Percentiles rank a stretch among this genome's conserved stretches.
phyloP scores from a whole-genome alignment of 805 yeast species.

The Saturnispora bothae region DNA sequence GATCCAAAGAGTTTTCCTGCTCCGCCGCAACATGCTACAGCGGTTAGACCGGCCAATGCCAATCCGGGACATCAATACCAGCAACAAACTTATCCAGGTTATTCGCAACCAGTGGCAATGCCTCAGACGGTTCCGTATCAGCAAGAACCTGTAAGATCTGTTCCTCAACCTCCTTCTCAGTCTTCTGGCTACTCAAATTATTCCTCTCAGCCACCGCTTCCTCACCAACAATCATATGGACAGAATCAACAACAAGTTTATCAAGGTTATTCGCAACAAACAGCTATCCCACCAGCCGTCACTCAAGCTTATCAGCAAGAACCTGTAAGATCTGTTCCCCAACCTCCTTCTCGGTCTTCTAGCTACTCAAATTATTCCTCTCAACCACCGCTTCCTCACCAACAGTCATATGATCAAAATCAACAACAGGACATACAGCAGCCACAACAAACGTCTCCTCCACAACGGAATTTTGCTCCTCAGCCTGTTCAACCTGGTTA shows the following conservation, averaged over 20 bases:
- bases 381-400: not conserved
- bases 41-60: constrained; percentile 10
- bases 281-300: constrained; percentile 5
- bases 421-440: constrained; percentile 8
- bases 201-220: not conserved
- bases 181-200: not conserved
- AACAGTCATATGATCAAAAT: constrained; percentile 11
- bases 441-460: not conserved
- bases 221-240: constrained; percentile 2
- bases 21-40: constrained; percentile 14
- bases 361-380: not conserved
- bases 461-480: too few relatives aligned
- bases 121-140: not conserved
- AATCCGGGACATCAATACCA: constrained; percentile 12
- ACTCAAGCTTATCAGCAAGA: not conserved
- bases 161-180: not conserved
- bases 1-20: constrained; percentile 17
- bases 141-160: not conserved
- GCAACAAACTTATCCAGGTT: not conserved
- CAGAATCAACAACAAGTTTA: too few relatives aligned
- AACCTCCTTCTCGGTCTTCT: not conserved
- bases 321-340: not conserved
- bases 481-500: not conserved
- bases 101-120: not conserved
- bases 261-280: constrained; percentile 7